A percentile compares a stretch with the other conserved stretches of the same genome.
These are phyloP conservation scores for Nemania sp. DNA, from an alignment of 2,329 filamentous ascomycete species.

Conservation along the genomic window DNA sequence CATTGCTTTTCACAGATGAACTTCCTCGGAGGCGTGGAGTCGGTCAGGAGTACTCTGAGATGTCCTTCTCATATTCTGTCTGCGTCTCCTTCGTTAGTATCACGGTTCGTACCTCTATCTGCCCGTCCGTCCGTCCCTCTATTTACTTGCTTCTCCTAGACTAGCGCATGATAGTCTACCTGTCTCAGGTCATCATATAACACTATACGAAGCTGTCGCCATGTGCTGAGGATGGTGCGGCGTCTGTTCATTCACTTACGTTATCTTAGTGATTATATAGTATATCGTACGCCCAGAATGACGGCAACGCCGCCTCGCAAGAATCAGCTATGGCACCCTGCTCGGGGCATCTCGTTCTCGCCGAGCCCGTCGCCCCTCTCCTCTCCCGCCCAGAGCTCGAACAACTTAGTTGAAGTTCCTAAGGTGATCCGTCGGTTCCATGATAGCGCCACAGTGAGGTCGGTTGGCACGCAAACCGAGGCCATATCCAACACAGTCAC, in stretches of 20 bases:
- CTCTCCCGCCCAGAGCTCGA: conserved; percentile 20
- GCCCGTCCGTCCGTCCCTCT: not conserved
- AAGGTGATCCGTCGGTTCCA: not conserved
- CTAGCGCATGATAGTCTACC: too few relatives aligned
- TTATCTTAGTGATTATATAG: conserved; percentile 19
- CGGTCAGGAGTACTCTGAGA: conserved; percentile 39
- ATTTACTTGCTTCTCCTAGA: not conserved
- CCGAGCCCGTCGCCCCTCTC: conserved; percentile 24
- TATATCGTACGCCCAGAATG: conserved; percentile 24
- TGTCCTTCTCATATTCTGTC: conserved; percentile 27
- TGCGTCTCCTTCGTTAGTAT: conserved; percentile 13
- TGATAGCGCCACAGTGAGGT: conserved; percentile 2
- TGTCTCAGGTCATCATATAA: not conserved
- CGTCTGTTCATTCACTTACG: conserved; percentile 1
- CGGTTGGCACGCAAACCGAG: not conserved
- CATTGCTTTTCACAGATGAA: conserved; percentile 33
- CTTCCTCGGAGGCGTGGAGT: conserved; percentile 29
- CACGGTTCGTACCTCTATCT: conserved; percentile 29
- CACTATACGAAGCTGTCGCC: not conserved
- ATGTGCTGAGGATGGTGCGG: not conserved
- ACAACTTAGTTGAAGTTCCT: conserved; percentile 7
- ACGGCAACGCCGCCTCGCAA: conserved; percentile 35
- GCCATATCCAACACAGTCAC: not conserved
- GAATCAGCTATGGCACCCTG: conserved; percentile 40
- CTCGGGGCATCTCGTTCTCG: conserved; percentile 41